These are phyloP conservation scores for Solanum tarapatanum DNA, from an alignment of 257 asterid genomes.

Conservation along the genomic window DNA sequence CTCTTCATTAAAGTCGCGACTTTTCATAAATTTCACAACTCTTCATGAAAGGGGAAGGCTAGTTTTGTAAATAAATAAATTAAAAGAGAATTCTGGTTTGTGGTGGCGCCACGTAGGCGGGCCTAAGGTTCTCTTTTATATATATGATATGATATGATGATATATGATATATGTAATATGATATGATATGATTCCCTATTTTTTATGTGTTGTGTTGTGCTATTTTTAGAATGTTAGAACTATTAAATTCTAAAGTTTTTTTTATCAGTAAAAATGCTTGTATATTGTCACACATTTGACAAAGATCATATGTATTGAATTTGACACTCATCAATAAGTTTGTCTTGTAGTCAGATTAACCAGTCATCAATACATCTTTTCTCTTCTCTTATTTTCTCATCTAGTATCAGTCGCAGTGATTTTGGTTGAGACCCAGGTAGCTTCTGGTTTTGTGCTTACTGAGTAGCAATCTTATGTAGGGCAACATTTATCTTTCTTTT, in stretches of 20 bases:
- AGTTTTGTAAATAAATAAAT: too few relatives aligned
- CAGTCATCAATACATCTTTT: not conserved
- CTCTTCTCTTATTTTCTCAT: not conserved
- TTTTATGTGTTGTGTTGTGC: not conserved
- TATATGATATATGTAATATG: too few relatives aligned
- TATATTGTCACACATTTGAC: not conserved
- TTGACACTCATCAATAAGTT: not conserved
- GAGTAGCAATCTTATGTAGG: not conserved
- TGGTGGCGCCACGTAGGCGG: too few relatives aligned
- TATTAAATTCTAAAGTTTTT: not conserved
- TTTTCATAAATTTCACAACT: too few relatives aligned
- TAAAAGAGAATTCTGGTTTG: too few relatives aligned
- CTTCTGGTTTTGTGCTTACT: not conserved
- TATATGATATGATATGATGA: too few relatives aligned
- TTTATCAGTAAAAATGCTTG: not conserved
- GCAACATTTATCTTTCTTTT: not conserved
- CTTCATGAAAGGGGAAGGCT: too few relatives aligned
- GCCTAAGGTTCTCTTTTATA: too few relatives aligned
- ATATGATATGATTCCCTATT: not conserved
- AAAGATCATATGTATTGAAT: not conserved
- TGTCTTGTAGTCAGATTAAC: not conserved
- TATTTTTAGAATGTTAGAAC: not conserved
- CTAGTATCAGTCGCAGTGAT: not conserved
- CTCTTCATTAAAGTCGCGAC: too few relatives aligned
- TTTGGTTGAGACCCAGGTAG: not conserved